Base-by-base conservation (phyloP, 768 basidiomycete genomes). In the Rhizopogon roseolus region DNA sequence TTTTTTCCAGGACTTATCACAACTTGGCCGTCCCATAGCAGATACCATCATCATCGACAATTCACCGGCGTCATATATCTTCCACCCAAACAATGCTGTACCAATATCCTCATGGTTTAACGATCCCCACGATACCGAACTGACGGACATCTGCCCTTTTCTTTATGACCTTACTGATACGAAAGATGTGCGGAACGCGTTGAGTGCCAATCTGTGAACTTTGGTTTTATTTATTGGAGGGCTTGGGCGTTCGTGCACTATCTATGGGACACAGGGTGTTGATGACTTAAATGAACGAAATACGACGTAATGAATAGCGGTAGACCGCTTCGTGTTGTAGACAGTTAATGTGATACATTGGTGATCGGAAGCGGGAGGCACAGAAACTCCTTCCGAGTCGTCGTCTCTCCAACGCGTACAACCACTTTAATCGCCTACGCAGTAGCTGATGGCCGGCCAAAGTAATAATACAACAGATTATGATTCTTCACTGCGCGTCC, bases 51-150 rank as follows among this genome's bases (percentile, higher is more conserved):
- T 89, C 71, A 79, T 89, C 62, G 87, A 88, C 72, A 89, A 88
- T 70, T 87, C 85, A 6, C 85, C 86, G 4, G 86, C 86, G 5
- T 86, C 82, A 9, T 89, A 88, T 70, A 84, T 88, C 59, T 89
- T 89, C 78, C 85, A 89, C 64, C 84, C 85, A n/a, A 85, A 83
- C 69, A 88, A 88, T 66, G 86, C 86, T 37, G 85, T 88, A 1
- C 87, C 87, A 7, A 85, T 89, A 55, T 86, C 85, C 41, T 82
- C 81, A 19, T 89, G 87, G 87, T 88, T 88, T 71, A 88, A 85
- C 69, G 84, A 84, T 65, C 85, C 85, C 6, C 84, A 86, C 63
- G 86, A 88, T 63, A 85, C 84, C 17, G 86, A 88, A 64, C 71
- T 88, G 53, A 85, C 83, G 29, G 85, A 87, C 62, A 70, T 88